Percentiles rank a stretch among this genome's conserved stretches.
Evolutionary conservation across 2,329 filamentous ascomycete genomes (phyloP).

Genomic region (Alternaria burnsii): DNA sequence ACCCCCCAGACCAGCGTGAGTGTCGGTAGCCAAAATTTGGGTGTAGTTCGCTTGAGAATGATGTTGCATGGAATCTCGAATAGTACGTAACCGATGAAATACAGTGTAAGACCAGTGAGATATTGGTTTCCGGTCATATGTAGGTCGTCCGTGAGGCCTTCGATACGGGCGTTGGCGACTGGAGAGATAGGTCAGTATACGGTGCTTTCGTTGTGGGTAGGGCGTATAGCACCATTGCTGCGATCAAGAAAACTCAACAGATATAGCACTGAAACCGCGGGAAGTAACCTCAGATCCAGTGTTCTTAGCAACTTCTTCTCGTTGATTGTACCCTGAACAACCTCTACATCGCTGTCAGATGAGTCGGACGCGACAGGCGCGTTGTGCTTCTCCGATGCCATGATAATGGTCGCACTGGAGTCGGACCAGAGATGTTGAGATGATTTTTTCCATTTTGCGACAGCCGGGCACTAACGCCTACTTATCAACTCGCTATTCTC

Average conservation of each 20-base stretch:
- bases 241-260: slow-evolving; percentile 51
- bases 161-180: slow-evolving; percentile 58
- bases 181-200: neutral
- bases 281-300: slow-evolving; percentile 56
- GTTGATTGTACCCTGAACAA: slow-evolving; percentile 51
- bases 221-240: slow-evolving; percentile 40
- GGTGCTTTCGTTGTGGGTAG: neutral
- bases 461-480: neutral
- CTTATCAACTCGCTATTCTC: slow-evolving; percentile 7
- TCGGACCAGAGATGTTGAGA: neutral
- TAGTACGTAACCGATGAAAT: slow-evolving; percentile 65
- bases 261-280: slow-evolving; percentile 55
- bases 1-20: slow-evolving; percentile 61
- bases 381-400: slow-evolving; percentile 34
- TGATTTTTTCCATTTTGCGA: neutral
- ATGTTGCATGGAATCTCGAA: slow-evolving; percentile 69
- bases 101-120: slow-evolving; percentile 70
- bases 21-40: slow-evolving; percentile 55
- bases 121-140: slow-evolving; percentile 61
- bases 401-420: slow-evolving; percentile 9
- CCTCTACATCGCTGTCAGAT: slow-evolving; percentile 41
- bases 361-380: slow-evolving; percentile 28
- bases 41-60: slow-evolving; percentile 65
- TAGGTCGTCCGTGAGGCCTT: slow-evolving; percentile 45
- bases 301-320: slow-evolving; percentile 68